Evolutionary conservation across 148 eudicot species (phyloP).

Genomic region (Rhododendron mucronatum): DNA sequence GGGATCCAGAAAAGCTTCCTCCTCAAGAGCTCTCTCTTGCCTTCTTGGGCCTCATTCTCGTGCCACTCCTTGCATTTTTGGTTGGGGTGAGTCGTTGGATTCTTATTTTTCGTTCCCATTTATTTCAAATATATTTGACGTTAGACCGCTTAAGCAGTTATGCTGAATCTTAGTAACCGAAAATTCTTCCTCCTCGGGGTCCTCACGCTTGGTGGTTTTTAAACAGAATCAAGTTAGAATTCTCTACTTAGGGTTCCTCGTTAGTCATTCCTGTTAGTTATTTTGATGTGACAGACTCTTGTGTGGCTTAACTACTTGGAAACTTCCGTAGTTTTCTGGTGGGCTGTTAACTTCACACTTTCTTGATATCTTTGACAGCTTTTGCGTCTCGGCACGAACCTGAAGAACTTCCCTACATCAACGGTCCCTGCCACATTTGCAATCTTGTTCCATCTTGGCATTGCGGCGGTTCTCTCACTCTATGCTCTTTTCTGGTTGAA

Average conservation of each 20-base stretch:
- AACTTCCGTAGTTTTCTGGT: not conserved
- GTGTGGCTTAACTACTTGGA: not conserved
- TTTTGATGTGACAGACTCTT: not conserved
- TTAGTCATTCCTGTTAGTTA: not conserved
- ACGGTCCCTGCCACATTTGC: conserved; percentile 67
- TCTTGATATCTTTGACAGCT: conserved; percentile 41
- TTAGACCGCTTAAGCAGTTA: not conserved
- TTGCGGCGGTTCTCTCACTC: conserved; percentile 74
- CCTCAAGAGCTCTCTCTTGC: conserved; percentile 64
- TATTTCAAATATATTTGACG: not conserved
- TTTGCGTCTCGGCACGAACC: conserved; percentile 61
- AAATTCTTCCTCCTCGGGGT: not conserved
- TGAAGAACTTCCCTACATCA: conserved; percentile 83
- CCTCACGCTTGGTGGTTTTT: not conserved
- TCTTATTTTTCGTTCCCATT: not conserved
- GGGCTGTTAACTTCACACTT: not conserved
- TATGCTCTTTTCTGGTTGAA: conserved; percentile 86
- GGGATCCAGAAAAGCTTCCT: conserved; percentile 84
- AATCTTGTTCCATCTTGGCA: conserved; percentile 69
- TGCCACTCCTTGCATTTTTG: conserved; percentile 81
- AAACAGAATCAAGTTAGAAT: not conserved
- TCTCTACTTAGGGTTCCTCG: not conserved
- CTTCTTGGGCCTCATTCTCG: conserved; percentile 67
- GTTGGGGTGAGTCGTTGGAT: conserved; percentile 63
- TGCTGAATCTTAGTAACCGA: not conserved